Base-by-base conservation (phyloP, 2,329 filamentous ascomycete genomes). In the Sclerotinia minor region DNA sequence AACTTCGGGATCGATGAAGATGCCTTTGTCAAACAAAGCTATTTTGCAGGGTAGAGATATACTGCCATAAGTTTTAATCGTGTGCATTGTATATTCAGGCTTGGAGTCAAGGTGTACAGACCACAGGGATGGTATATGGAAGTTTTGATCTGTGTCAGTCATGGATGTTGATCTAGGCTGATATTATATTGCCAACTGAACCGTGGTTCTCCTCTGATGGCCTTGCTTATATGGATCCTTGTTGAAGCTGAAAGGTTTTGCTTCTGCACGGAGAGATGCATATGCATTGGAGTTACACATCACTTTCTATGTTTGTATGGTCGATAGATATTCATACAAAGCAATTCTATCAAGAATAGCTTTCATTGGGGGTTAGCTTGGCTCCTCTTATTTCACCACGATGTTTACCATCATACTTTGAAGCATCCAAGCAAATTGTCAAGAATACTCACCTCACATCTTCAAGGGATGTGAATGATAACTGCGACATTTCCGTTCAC, bases 201-300 rank as follows among this genome's bases (percentile, higher is more conserved):
- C 4, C 13, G 17, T 8, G 32, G n/a, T 11, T 41, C 38, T 3
- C 32, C 41, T 60, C 21, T 60, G 8, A n/a, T 60, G 26, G 41
- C 45, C 29, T 13, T 32, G 26, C 24, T 17, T 17, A 1, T 7
- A 32, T 21, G 7, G 9, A 59, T 47, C 26, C 41, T 15, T 32
- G 57, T 47, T 47, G 41, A 9, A 53, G 50, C 50, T 53, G 50
- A 47, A n/a, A 13, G 54, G 5, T 24, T 38, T 13, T 47, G 26
- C 24, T 59, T 47, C n/a, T n/a, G 57, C 26, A 19, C 57, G 19
- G 57, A 32, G n/a, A 59, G 41, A 32, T n/a, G 41, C 54, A 59
- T 47, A 8, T 47, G 57, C 9, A 32, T n/a, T 21, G 41, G 41
- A 29, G 41, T 32, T 9, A 38, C 41, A 59, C 29, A 21, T 11